phyloP scores from a whole-genome alignment of 1,284 basidiomycete genomes.

The Sanghuangporus sanghuang region DNA sequence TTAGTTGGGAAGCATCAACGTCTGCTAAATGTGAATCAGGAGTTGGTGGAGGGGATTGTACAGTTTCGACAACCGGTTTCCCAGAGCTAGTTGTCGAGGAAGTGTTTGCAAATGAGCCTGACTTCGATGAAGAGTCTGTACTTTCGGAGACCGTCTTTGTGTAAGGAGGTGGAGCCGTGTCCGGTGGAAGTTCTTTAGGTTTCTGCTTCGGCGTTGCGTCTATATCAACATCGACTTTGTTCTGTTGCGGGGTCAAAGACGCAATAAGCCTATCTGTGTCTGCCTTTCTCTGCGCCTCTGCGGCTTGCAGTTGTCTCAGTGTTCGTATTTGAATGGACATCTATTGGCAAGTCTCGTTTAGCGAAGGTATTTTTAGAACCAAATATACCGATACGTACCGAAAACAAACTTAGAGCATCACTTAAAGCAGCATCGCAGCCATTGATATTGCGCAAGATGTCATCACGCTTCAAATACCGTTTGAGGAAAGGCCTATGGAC shows the following conservation, averaged over 20 bases:
- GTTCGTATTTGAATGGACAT: conserved; percentile 55
- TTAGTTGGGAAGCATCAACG: conserved; percentile 4
- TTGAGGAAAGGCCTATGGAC: conserved; percentile 69
- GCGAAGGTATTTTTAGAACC: not conserved
- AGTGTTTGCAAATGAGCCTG: not conserved
- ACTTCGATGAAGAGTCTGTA: not conserved
- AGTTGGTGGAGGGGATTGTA: conserved; percentile 15
- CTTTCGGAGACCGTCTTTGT: conserved; percentile 7
- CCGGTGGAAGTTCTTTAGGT: not conserved
- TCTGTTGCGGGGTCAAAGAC: conserved; percentile 24
- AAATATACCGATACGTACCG: conserved; percentile 34
- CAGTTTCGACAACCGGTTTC: conserved; percentile 1
- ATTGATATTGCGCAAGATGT: conserved; percentile 52
- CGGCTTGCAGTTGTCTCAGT: conserved; percentile 46
- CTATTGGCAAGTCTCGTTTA: conserved; percentile 22
- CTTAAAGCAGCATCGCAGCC: conserved; percentile 48
- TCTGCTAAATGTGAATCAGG: conserved; percentile 8
- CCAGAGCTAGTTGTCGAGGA: conserved; percentile 1
- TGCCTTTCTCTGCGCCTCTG: conserved; percentile 20
- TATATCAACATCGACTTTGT: conserved; percentile 22
- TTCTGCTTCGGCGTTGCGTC: conserved; percentile 17
- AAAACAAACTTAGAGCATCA: conserved; percentile 54
- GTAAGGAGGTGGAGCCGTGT: conserved; percentile 29
- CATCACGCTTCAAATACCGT: conserved; percentile 71
- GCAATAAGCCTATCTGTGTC: conserved; percentile 22